Conservation (phyloP, 805 yeast genomes). For the Gaillardinia entomophila region DNA sequence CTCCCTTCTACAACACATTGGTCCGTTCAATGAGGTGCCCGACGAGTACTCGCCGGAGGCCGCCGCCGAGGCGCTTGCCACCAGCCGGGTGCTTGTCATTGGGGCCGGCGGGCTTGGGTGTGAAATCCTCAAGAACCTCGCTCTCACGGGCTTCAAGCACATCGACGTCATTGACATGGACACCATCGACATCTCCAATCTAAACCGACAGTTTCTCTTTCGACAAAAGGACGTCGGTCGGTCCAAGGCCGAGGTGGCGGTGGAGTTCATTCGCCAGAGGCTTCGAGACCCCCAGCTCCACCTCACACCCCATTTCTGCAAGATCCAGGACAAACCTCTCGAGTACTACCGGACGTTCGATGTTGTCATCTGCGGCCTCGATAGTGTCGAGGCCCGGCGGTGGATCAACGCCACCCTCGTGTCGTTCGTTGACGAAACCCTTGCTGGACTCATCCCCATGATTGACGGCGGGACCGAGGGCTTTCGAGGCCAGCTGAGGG, state of each 20-base stretch:
- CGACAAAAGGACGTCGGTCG: conserved; percentile 55
- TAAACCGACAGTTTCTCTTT: conserved; percentile 73
- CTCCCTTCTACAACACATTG: conserved; percentile 18
- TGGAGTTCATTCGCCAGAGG: conserved; percentile 45
- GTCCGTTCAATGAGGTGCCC: conserved; percentile 37
- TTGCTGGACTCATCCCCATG: conserved; percentile 35
- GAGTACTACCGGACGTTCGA: conserved; percentile 64
- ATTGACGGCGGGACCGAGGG: conserved; percentile 98
- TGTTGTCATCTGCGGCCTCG: conserved; percentile 81
- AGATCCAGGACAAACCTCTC: conserved; percentile 52
- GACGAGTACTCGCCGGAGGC: conserved; percentile 22
- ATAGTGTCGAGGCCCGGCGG: conserved; percentile 82
- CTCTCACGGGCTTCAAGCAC: conserved; percentile 59
- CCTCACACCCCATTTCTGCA: conserved; percentile 57
- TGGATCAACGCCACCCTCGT: conserved; percentile 77
- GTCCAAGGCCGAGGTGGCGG: conserved; percentile 64
- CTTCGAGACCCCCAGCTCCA: conserved; percentile 29
- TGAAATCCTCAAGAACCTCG: conserved; percentile 68
- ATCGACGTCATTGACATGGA: conserved; percentile 79
- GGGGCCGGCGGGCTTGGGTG: conserved; percentile 89
- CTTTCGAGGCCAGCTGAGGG: conserved; percentile 83
- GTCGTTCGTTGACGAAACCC: conserved; percentile 50
- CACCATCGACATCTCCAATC: conserved; percentile 69
- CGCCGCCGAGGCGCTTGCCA: conserved; percentile 16
- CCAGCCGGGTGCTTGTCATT: conserved; percentile 36